Percentiles rank a stretch among this genome's conserved stretches.
Evolutionary conservation across 139 green algal genomes (phyloP).

Genomic region (Chlamydomonas sp.): DNA sequence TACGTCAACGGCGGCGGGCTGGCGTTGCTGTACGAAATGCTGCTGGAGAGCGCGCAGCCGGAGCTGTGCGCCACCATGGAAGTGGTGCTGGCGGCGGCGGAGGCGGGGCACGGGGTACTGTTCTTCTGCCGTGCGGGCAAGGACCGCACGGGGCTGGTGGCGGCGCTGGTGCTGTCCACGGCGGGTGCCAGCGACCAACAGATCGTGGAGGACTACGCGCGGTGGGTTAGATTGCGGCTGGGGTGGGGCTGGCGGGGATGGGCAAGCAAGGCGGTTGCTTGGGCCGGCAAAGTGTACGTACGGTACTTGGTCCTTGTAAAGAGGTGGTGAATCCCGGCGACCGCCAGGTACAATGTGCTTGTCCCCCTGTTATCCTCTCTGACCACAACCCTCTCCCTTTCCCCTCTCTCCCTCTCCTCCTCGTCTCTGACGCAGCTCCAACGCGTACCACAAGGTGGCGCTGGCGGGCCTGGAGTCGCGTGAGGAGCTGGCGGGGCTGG

Average conservation of each 20-base stretch:
- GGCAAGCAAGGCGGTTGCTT: too few relatives aligned
- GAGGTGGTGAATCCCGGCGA: too few relatives aligned
- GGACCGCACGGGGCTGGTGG: conserved; percentile 78
- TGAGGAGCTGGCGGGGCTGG: conserved; percentile 46
- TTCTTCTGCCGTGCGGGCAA: conserved; percentile 83
- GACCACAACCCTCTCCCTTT: not conserved
- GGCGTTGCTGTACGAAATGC: conserved; percentile 52
- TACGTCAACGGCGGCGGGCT: conserved; percentile 56
- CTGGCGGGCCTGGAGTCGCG: conserved; percentile 55
- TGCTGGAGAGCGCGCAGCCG: conserved; percentile 42
- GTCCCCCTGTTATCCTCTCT: not conserved
- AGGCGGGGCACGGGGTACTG: conserved; percentile 51
- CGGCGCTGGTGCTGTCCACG: conserved; percentile 66
- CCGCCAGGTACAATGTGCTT: too few relatives aligned
- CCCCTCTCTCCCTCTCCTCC: not conserved
- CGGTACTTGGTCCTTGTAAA: not conserved
- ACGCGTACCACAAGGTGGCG: conserved; percentile 45
- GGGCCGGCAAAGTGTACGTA: not conserved
- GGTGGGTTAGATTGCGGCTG: conserved; percentile 6
- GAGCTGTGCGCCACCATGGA: conserved; percentile 35
- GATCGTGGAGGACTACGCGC: conserved; percentile 48
- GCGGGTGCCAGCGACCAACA: conserved; percentile 54
- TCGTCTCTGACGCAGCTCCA: not conserved
- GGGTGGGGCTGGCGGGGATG: not conserved
- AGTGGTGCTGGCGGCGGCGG: conserved; percentile 21